These are phyloP conservation scores for Leonotis leonurus DNA, from an alignment of 257 asterid species.

Conservation along the genomic window DNA sequence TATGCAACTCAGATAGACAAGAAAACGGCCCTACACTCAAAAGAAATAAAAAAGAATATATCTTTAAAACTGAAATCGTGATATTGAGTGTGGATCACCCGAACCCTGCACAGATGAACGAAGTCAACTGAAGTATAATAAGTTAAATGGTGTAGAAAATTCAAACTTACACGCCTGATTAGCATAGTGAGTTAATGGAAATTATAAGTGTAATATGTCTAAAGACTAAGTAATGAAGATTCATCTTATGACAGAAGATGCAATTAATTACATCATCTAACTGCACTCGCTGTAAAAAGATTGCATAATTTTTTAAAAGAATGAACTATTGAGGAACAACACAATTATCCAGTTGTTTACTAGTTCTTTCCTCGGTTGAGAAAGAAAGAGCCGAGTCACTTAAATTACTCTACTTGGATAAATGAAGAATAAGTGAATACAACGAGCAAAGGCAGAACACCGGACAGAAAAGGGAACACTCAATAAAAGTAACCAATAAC, in stretches of 20 bases:
- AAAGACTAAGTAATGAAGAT: neutral
- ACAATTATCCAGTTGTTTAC: neutral
- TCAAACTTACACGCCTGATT: neutral
- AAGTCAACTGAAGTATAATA: conserved; percentile 14
- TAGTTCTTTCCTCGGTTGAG: neutral
- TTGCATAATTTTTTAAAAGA: neutral
- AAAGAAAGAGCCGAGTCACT: neutral
- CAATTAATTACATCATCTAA: neutral
- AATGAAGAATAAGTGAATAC: neutral
- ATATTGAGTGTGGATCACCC: conserved; percentile 42
- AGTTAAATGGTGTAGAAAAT: neutral
- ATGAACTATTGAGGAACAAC: neutral
- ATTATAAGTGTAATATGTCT: neutral
- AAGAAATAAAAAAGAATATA: neutral
- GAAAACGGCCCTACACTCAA: conserved; percentile 21
- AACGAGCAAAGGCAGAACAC: neutral
- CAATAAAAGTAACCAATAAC: neutral
- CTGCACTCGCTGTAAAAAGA: neutral
- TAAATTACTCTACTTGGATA: neutral
- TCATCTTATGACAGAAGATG: neutral
- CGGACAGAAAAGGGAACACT: neutral
- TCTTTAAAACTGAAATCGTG: conserved; percentile 1
- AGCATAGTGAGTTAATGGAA: neutral
- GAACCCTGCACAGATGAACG: conserved; percentile 50
- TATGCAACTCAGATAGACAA: neutral